These are phyloP conservation scores for Fistulifera solaris DNA, from an alignment of 108 stramenopile genomes.

Conservation along the genomic window DNA sequence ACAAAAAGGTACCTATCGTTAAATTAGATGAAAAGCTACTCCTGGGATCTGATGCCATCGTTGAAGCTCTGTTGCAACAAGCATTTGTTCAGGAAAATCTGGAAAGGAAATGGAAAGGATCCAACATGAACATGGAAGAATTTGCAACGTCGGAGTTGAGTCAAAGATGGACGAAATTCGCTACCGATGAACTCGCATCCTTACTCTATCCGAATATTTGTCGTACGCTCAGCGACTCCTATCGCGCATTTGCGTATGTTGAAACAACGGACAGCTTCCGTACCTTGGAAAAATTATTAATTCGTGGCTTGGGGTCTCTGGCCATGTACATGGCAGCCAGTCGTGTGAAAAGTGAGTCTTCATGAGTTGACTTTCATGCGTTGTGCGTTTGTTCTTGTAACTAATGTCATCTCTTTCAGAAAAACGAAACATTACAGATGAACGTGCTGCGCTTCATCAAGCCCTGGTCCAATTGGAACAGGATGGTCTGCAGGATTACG, in stretches of 20 bases:
- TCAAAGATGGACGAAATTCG: slow-evolving; percentile 62
- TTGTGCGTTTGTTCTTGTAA: no score
- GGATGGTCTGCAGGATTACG: slow-evolving; percentile 26
- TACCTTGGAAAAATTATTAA: slow-evolving; percentile 40
- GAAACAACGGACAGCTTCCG: slow-evolving; percentile 45
- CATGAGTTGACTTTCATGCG: neutral
- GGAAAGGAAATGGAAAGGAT: slow-evolving; percentile 13
- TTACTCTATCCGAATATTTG: slow-evolving; percentile 89
- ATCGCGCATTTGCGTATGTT: slow-evolving; percentile 80
- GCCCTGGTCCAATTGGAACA: slow-evolving; percentile 47
- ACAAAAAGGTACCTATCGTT: slow-evolving; percentile 86
- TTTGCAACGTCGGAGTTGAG: slow-evolving; percentile 8
- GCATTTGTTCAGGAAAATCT: slow-evolving; percentile 12
- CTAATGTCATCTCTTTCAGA: slow-evolving; percentile 33
- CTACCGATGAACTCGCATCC: slow-evolving; percentile 72
- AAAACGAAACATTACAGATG: slow-evolving; percentile 70
- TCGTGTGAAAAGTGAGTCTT: slow-evolving; percentile 65
- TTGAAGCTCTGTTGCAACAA: slow-evolving; percentile 27
- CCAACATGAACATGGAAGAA: slow-evolving; percentile 26
- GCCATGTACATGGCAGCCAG: slow-evolving; percentile 90
- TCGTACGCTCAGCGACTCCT: slow-evolving; percentile 58
- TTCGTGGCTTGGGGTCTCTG: slow-evolving; percentile 59
- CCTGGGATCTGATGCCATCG: slow-evolving; percentile 55
- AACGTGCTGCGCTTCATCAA: slow-evolving; percentile 49
- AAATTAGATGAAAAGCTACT: slow-evolving; percentile 37